Percentiles rank a stretch among this genome's conserved stretches.
These are phyloP conservation scores for Lepidium sativum DNA, from an alignment of 345 rosid genomes.

Conservation along the genomic window DNA sequence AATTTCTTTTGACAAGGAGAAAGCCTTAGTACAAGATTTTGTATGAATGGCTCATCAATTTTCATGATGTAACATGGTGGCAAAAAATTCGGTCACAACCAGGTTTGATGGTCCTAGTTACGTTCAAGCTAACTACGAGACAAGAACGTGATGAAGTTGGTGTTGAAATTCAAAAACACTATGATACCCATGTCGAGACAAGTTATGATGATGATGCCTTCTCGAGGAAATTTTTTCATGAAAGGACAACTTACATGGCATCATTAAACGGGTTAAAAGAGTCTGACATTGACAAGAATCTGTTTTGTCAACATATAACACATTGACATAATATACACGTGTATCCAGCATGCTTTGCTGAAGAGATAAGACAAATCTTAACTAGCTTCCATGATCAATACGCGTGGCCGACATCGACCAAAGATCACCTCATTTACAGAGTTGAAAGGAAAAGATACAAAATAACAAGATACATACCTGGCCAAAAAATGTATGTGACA, in stretches of 20 bases:
- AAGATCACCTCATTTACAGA: background rate
- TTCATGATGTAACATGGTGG: background rate
- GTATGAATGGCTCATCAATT: background rate
- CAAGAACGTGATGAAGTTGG: too few relatives aligned
- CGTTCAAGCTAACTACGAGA: too few relatives aligned
- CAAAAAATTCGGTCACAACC: too few relatives aligned
- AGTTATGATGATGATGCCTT: too few relatives aligned
- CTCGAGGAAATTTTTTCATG: too few relatives aligned
- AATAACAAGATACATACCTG: background rate
- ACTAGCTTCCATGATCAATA: background rate
- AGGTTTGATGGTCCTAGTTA: too few relatives aligned
- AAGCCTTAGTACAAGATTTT: background rate
- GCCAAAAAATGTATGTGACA: background rate
- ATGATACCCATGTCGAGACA: too few relatives aligned
- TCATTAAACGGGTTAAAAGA: too few relatives aligned
- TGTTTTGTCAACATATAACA: background rate
- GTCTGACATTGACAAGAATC: too few relatives aligned
- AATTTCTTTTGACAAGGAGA: background rate
- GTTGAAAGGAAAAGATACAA: background rate
- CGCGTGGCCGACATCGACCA: background rate
- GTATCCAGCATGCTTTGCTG: too few relatives aligned
- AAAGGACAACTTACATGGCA: too few relatives aligned
- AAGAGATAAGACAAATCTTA: background rate
- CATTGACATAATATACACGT: background rate
- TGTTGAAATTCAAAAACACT: too few relatives aligned